phyloP scores from a whole-genome alignment of 2,329 filamentous ascomycete genomes.

The Meredithiella fracta region DNA sequence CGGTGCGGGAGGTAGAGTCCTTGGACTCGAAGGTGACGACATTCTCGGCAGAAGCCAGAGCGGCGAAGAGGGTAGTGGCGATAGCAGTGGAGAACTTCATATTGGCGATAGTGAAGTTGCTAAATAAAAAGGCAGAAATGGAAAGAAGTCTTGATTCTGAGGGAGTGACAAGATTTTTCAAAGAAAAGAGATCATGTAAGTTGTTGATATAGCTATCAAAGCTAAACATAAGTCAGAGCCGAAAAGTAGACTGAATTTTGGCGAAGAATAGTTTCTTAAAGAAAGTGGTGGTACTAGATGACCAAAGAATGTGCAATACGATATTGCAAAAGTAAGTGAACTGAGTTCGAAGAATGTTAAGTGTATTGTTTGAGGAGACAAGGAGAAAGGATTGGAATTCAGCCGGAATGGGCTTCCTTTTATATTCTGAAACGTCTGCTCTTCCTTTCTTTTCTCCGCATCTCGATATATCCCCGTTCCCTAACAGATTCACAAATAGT shows the following conservation, averaged over 20 bases:
- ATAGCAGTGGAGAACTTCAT: conserved; percentile 13
- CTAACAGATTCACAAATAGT: not conserved
- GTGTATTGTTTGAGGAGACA: not conserved
- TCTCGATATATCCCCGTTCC: not conserved
- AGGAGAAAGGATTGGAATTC: not conserved
- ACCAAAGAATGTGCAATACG: conserved; percentile 7
- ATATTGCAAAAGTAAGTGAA: conserved; percentile 1
- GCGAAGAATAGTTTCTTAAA: not conserved
- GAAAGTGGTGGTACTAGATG: conserved; percentile 7
- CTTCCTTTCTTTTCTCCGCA: not conserved
- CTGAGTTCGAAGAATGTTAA: not conserved
- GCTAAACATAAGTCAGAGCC: not conserved
- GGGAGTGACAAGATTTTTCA: not conserved
- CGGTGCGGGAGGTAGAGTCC: conserved; percentile 32
- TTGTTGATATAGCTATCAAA: conserved; percentile 4
- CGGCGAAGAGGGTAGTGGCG: conserved; percentile 31
- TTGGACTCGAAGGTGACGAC: conserved; percentile 42
- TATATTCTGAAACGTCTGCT: not conserved
- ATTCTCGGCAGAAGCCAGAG: conserved; percentile 31
- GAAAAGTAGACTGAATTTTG: not conserved
- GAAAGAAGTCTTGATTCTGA: conserved; percentile 3
- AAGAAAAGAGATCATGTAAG: not conserved
- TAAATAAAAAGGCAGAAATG: not conserved
- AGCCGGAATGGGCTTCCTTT: not conserved
- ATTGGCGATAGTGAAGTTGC: conserved; percentile 2